Percentiles rank a stretch among this genome's conserved stretches.
Evolutionary conservation across 1,284 basidiomycete species (phyloP).

Genomic region (Thelephora terrestris): DNA sequence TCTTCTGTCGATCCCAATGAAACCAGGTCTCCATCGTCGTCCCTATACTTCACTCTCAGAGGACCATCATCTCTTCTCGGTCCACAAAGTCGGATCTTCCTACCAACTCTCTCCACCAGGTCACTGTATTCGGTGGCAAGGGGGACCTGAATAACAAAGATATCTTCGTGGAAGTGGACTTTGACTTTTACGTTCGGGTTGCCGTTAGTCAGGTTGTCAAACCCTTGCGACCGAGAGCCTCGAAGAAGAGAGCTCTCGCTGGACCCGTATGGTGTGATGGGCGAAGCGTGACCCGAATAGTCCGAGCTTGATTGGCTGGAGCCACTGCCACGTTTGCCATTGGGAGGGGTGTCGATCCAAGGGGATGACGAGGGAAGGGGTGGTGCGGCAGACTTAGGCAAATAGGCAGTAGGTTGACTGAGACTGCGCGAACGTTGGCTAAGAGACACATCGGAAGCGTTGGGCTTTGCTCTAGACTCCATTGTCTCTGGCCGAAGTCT

Average conservation of each 20-base stretch:
- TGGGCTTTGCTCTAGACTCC: slow-evolving; percentile 16
- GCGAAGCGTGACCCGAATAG: slow-evolving; percentile 72
- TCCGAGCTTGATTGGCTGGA: slow-evolving; percentile 76
- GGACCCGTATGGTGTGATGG: slow-evolving; percentile 78
- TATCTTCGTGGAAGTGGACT: slow-evolving; percentile 82
- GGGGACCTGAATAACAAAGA: slow-evolving; percentile 87
- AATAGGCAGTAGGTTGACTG: slow-evolving; percentile 65
- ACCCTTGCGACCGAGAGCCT: slow-evolving; percentile 39
- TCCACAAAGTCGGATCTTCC: slow-evolving; percentile 86
- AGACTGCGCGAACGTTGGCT: slow-evolving; percentile 52
- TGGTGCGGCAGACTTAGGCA: slow-evolving; percentile 43
- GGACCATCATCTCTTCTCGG: slow-evolving; percentile 65
- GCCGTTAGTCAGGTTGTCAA: slow-evolving; percentile 29
- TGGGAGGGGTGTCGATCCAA: slow-evolving; percentile 41
- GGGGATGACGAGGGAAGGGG: slow-evolving; percentile 42
- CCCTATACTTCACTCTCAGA: slow-evolving; percentile 78
- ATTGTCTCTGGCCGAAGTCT: slow-evolving; percentile 36
- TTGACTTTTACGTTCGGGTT: slow-evolving; percentile 61
- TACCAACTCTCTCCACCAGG: slow-evolving; percentile 81
- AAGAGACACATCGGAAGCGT: slow-evolving; percentile 16
- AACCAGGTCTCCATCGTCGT: slow-evolving; percentile 88
- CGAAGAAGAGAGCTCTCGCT: slow-evolving; percentile 61
- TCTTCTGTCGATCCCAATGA: slow-evolving; percentile 82
- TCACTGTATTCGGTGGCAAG: slow-evolving; percentile 68
- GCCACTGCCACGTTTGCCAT: slow-evolving; percentile 63